Evolutionary conservation across 108 stramenopile genomes (phyloP), one percentile per base, ranked within the genome.

Genomic region (Mediolabrus comicus): DNA sequence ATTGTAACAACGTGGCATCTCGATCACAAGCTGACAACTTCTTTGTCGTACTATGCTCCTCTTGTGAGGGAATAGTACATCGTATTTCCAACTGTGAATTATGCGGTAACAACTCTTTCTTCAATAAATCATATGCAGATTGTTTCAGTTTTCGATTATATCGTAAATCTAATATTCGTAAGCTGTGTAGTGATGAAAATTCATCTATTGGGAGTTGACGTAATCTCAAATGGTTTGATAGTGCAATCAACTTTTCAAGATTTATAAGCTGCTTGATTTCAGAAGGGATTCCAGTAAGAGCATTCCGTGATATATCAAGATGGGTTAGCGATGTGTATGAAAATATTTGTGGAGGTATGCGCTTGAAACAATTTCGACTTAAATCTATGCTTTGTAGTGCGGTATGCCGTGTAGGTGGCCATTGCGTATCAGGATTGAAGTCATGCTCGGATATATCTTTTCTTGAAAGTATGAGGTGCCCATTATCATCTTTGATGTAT

Each of bases 61-160:
- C 43, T 22, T 73, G 30, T 2, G 51, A 34, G 0, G 39, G 27
- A 0, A 55, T 53, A 0, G 81, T 84, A 52, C 68, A 74, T 4
- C 56, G 67, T 34, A 77, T 75, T 46, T 65, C 65, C 62, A 71
- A 36, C 56, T 63, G 38, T 28, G 56, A 17, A 33, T 60, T 52
- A 29, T 53, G 26, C 25, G 53, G 58, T 60, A 56, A 6, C 12
- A 85, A 43, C 11, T 39, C 51, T 35, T 58, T 52, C 54, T 29
- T 32, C 38, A 85, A 16, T 24, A 43, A 35, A 31, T 58, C 61
- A 24, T 72, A 51, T 5, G 79, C 71, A 2, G 67, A 36, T 73
- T 63, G 67, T 39, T 83, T 85, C 53, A 85, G 52, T 51, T 86
- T 86, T 24, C 41, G 41, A 56, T 86, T 83, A 68, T 70, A 86